Evolutionary conservation across 2,329 filamentous ascomycete genomes (phyloP), one percentile per base, ranked within the genome.

Genomic region (Fusarium redolens): DNA sequence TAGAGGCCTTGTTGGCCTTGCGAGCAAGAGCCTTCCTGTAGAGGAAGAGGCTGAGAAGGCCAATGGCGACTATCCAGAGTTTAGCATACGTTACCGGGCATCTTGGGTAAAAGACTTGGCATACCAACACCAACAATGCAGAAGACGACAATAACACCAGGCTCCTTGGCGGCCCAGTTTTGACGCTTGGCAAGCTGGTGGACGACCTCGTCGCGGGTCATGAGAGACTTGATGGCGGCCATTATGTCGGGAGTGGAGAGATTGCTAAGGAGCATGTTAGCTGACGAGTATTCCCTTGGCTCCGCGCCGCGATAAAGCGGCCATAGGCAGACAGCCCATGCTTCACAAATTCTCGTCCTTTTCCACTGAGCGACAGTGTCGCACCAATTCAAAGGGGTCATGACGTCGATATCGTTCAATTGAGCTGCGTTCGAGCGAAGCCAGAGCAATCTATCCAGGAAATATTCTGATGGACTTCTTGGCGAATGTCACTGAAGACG

Each of bases 61-160:
- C 79, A 61, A 79, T 58, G 55, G 72, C 82, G 56, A 85, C 83
- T 82, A 55, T 15, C 12, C 33, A 35, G 10, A 31, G 3, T 43
- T 79, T 65, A 78, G 77, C 52, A 69, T 33, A n/a, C 22, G 18
- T 59, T 15, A 22, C 11, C 17, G 22, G n/a, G 18, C 20, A 22
- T 13, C 20, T 28, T 44, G n/a, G 28, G 30, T n/a, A 30, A n/a
- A 12, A 56, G 37, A 37, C 20, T 28, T 28, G n/a, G 59, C 81
- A 51, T 81, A 83, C 82, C 82, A 56, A 84, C 58, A 65, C 80
- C 81, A 71, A 85, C 79, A 60, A 85, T 85, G 77, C 79, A 81
- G 75, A 85, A 84, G 73, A 85, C 83, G 58, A 84, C 79, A 68
- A 85, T 79, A 72, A 83, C 82, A 76, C 83, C 83, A 57, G 78